Base-by-base conservation (phyloP, 495 filamentous ascomycete species). In the Penicillium soppii region DNA sequence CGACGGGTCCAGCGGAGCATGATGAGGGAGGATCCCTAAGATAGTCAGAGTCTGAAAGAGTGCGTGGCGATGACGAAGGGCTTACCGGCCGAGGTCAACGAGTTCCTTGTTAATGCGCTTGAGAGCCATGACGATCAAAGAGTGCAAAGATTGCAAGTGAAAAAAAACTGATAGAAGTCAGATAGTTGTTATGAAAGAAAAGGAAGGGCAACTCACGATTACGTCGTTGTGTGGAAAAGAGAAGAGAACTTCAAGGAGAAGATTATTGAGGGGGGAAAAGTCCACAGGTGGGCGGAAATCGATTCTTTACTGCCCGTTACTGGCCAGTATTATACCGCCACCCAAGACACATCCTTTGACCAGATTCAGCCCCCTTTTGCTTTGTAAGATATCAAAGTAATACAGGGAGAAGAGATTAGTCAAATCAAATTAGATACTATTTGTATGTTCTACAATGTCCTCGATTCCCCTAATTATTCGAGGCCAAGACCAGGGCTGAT, bases 21-120 rank as follows among this genome's bases (percentile, higher is more conserved):
- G 95, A 97, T 49, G 95, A 97, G 66, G 94, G 94, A 65, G 94
- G 94, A 70, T 98, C 94, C 81, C 94, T 96, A 45, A 21, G 26
- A 16, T 20, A 25, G 50, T 20, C 38, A 47, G 22, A 36, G 41
- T 60, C 53, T 43, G 30, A 16, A 39, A 32, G 25, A 35, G 15
- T 19, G 17, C n/a, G 30, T 22, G 22, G 29, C 17, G 19, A 25
- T 53, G 37, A 41, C 26, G 27, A 53, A 29, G 57, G 50, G 47
- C 83, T 70, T 96, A 98, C 92, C 94, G 91, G 79, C 94, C 94
- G 68, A 98, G 86, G 69, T 98, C 94, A 77, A 91, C 89, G 77
- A 98, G 88, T 83, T 98, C 94, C 86, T 97, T 98, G 85, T 96
- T 97, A 80, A 98, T 98, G 73, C 94, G 84, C 90, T 98, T 98